Conservation (phyloP, 2,329 filamentous ascomycete species). For the Botrytis porri region DNA sequence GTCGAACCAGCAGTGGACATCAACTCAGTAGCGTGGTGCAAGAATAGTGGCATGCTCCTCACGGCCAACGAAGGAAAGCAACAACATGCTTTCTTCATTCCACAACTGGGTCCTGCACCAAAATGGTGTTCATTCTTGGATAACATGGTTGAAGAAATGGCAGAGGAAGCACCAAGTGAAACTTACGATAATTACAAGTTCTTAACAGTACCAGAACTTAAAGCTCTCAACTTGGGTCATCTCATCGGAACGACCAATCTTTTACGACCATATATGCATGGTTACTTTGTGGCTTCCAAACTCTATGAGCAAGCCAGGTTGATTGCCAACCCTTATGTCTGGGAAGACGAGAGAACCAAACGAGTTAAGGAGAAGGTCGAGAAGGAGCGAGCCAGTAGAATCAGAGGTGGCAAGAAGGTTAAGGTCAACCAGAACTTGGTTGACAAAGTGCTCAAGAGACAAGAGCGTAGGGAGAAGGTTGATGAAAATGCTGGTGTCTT, state of each 20-base stretch:
- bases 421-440: conserved; percentile 88
- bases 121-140: conserved; percentile 97
- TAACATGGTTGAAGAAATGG: conserved; percentile 98
- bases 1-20: conserved; percentile 94
- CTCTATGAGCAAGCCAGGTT: conserved; percentile 92
- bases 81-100: conserved; percentile 93
- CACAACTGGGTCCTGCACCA: conserved; percentile 87
- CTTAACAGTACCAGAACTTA: conserved; percentile 82
- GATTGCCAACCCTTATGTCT: conserved; percentile 90
- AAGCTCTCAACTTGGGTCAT: conserved; percentile 80
- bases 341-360: conserved; percentile 88
- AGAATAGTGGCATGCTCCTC: conserved; percentile 88
- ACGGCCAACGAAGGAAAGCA: conserved; percentile 96
- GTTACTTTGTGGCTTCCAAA: conserved; percentile 94
- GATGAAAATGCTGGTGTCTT: conserved; percentile 66
- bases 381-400: conserved; percentile 92
- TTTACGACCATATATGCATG: conserved; percentile 96
- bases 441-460: conserved; percentile 67
- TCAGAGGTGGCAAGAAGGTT: conserved; percentile 92
- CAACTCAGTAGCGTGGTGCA: conserved; percentile 91
- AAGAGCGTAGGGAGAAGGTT: conserved; percentile 56
- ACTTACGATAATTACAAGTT: conserved; percentile 99
- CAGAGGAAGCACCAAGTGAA: conserved; percentile 72
- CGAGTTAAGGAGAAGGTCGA: conserved; percentile 92
- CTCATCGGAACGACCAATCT: conserved; percentile 87